Evolutionary conservation across 2,329 filamentous ascomycete genomes (phyloP), one percentile per base, ranked within the genome.

Genomic region (Phialocephala subalpina): DNA sequence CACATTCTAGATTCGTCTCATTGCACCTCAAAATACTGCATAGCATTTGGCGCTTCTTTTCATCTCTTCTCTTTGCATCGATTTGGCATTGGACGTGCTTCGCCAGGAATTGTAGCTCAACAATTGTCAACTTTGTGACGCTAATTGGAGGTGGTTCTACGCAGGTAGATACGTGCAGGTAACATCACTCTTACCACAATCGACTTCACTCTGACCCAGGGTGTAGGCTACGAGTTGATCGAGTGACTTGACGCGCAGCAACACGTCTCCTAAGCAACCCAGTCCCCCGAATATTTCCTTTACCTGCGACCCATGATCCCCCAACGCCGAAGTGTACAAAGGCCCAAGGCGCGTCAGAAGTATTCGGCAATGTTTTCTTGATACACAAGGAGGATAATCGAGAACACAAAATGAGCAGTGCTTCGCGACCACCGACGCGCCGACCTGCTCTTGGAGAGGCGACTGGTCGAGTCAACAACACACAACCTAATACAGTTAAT

Each of bases 401-500:
- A 27, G 14, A 22, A 53, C 49, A 57, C 56, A 67, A 49, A 53
- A 74, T 74, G 72, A 71, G 66, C 66, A 65, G 45, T 55, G 63
- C 63, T n/a, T 49, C 69, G 60, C 73, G 72, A 22, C 70, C 70
- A 18, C 66, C 72, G 57, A 73, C 73, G 65, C 73, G 74, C 63
- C 75, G 76, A 42, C 58, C 70, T 52, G 72, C 76, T 56, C 70
- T 78, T 12, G 75, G 73, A 55, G 76, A 78, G 64, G 73, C 75
- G 57, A 76, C 74, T 25, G 64, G 66, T 40, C 71, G 76, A 58
- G 68, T 77, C 60, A 77, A 77, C 57, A 77, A 76, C 60, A 49
- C 63, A n/a, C 74, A 73, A 42, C 57, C 25, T 22, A 53, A 33
- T 22, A 53, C 27, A 25, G 27, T 18, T 22, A 53, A 33, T 22